phyloP scores from a whole-genome alignment of 257 asterid species.

The Fraxinus cuspidata region DNA sequence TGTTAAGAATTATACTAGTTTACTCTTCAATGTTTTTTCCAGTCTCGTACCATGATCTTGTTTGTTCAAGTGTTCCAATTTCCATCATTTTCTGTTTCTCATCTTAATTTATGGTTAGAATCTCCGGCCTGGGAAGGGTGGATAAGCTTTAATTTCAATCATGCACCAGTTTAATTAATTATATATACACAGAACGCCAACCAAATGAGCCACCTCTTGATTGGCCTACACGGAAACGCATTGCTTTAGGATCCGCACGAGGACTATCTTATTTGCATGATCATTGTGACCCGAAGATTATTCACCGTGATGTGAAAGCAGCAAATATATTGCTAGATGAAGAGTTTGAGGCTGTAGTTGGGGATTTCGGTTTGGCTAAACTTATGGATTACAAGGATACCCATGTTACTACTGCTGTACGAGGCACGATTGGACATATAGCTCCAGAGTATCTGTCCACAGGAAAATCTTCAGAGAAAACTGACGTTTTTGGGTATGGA shows the following conservation, averaged over 20 bases:
- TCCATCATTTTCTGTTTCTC: not conserved
- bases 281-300: conserved; percentile 59
- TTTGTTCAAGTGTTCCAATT: not conserved
- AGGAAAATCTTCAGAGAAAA: conserved; percentile 56
- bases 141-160: not conserved
- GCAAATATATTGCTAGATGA: conserved; percentile 57
- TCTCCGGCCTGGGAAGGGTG: not conserved
- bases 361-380: conserved; percentile 62
- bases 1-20: not conserved
- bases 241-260: conserved; percentile 58
- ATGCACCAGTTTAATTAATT: not conserved
- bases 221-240: conserved; percentile 55
- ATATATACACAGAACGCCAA: conserved; percentile 40
- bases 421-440: conserved; percentile 62
- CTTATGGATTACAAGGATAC: conserved; percentile 64
- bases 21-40: not conserved
- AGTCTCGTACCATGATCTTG: not conserved
- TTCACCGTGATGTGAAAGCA: conserved; percentile 62
- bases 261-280: conserved; percentile 58
- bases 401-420: conserved; percentile 60
- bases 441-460: conserved; percentile 63
- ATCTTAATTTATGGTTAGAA: not conserved
- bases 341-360: conserved; percentile 62
- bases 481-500: conserved; percentile 60
- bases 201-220: conserved; percentile 52